These are phyloP conservation scores for Colletotrichum sojae DNA, from an alignment of 2,329 filamentous ascomycete genomes.

Conservation along the genomic window DNA sequence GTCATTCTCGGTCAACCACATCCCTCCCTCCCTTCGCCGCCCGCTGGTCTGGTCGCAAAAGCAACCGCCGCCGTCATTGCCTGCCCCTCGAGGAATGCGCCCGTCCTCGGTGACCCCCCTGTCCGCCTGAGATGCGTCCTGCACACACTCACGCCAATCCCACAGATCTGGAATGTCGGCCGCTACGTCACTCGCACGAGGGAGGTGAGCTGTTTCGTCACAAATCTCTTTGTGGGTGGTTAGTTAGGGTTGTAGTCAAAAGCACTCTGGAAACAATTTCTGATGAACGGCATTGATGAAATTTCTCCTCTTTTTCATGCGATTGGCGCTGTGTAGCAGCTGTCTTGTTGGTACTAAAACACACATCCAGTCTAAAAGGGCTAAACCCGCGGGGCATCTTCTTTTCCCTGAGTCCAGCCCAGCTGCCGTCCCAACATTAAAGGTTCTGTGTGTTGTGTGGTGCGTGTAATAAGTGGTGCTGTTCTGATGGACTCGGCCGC, in stretches of 20 bases:
- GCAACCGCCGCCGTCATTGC: slow-evolving; percentile 12
- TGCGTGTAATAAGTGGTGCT: not conserved
- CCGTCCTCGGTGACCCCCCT: slow-evolving; percentile 30
- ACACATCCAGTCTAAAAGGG: slow-evolving; percentile 36
- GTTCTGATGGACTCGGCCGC: slow-evolving; percentile 12
- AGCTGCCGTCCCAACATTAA: slow-evolving; percentile 21
- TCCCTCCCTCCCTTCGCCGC: slow-evolving; percentile 28
- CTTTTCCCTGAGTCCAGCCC: slow-evolving; percentile 39
- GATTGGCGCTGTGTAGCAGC: slow-evolving; percentile 26
- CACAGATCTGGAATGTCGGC: slow-evolving; percentile 33
- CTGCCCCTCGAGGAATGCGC: slow-evolving; percentile 20
- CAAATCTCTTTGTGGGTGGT: too few relatives aligned
- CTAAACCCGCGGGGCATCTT: slow-evolving; percentile 40
- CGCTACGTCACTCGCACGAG: slow-evolving; percentile 21
- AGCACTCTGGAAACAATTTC: not conserved
- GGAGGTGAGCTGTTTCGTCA: too few relatives aligned
- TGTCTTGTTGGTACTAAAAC: slow-evolving; percentile 25
- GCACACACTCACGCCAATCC: slow-evolving; percentile 34
- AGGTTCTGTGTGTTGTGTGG: not conserved
- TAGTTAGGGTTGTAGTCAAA: not conserved
- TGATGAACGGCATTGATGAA: not conserved
- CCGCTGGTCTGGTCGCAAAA: slow-evolving; percentile 8
- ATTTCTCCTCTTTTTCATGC: not conserved
- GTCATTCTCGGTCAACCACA: not conserved
- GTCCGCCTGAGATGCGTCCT: slow-evolving; percentile 35